Evolutionary conservation across 208 protist genomes (phyloP), one percentile per base, ranked within the genome.

Genomic region (Spongospora subterranea): DNA sequence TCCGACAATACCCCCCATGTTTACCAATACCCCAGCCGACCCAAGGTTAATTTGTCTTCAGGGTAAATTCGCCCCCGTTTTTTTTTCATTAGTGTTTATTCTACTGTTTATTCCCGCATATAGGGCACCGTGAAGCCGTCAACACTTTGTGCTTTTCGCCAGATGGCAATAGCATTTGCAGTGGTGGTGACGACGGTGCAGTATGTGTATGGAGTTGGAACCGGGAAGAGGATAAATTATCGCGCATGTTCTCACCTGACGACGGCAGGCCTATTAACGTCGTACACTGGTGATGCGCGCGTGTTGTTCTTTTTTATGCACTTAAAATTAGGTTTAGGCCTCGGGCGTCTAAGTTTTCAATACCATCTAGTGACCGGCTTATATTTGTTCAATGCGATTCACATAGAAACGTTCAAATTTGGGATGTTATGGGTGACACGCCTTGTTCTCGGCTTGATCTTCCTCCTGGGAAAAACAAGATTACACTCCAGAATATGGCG

Each of bases 121-220:
- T 35, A 82, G 71, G n/a, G 40, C 71, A 82, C 40, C 71, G n/a
- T 17, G 71, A 82, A 43, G 71, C 71, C 40, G 71, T 82, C 17
- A 82, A 82, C n/a, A 82, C 71, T 6, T 6, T 82, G 13, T 82
- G 71, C n/a, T 82, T 82, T n/a, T 82, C 71, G n/a, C 71, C 71
- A 13, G n/a, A 82, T 82, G 71, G 71, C n/a, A 39, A 6, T 20
- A 6, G 35, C 11, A 20, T 82, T 40, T 45, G 71, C 35, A 82
- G 71, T 43, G 71, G 71, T 39, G 71, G 17, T 43, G 71, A 82
- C 40, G 71, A 82, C 35, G 71, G 71, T n/a, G 71, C 71, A 6
- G 71, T 82, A 6, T 82, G 71, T 35, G 35, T 82, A 40, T 82
- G 71, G 71, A 82, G 17, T 13, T 82, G 71, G 71, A 35, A 43